Percentiles rank a stretch among this genome's conserved stretches.
phyloP scores from a whole-genome alignment of 306 rosid species.

The Vigna reflexopilosa region DNA sequence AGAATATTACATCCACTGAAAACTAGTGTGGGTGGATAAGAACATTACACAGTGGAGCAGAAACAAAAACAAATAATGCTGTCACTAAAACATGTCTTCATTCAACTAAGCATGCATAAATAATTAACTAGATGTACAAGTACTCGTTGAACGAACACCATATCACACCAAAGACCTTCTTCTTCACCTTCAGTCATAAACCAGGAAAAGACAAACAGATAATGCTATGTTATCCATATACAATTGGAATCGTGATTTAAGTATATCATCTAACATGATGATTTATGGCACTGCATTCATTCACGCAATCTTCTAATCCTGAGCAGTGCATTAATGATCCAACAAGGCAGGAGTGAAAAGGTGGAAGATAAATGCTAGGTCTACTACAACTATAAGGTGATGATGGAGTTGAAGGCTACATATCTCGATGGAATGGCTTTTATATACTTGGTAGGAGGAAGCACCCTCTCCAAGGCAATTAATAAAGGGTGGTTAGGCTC shows the following conservation, averaged over 20 bases:
- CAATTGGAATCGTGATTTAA: not conserved
- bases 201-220: not conserved
- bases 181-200: not conserved
- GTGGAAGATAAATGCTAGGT: not conserved
- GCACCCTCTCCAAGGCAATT: conserved; percentile 48
- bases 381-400: not conserved
- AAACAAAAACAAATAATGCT: not conserved
- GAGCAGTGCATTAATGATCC: conserved; percentile 42
- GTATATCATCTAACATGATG: not conserved
- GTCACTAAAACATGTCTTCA: conserved; percentile 22
- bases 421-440: conserved; percentile 50
- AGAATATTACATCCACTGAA: conserved; percentile 11
- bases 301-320: not conserved
- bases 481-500: conserved; percentile 45
- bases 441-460: conserved; percentile 11
- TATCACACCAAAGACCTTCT: too few species aligned
- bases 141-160: too few species aligned
- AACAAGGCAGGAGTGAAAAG: conserved; percentile 38
- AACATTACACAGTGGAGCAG: conserved; percentile 31
- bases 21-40: conserved; percentile 31
- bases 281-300: not conserved
- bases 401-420: conserved; percentile 37
- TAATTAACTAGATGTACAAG: not conserved
- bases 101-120: not conserved
- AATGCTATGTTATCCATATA: not conserved